Percentiles rank a stretch among this genome's conserved stretches.
Conservation (phyloP, 1,284 basidiomycete genomes). For the Neotropicomus parvogracilis region DNA sequence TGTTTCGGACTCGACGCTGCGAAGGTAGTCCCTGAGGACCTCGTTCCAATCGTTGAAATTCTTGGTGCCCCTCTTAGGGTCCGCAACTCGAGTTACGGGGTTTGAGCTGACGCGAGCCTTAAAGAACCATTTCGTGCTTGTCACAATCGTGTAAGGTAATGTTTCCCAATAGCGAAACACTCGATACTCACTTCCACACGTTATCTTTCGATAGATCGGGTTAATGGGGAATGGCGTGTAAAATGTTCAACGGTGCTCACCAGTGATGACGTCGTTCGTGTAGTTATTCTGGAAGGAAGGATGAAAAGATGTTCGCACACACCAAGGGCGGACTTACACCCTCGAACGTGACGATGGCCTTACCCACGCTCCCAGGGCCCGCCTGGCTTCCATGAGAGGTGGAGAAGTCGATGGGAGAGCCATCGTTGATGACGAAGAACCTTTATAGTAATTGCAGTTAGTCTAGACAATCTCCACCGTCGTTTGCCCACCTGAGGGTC, state of each 20-base stretch:
- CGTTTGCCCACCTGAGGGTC: not conserved
- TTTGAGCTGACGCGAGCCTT: not conserved
- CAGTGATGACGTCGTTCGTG: not conserved
- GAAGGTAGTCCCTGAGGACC: not conserved
- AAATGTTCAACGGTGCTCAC: not conserved
- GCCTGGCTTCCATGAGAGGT: not conserved
- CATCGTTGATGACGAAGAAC: constrained; percentile 3
- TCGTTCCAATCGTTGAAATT: not conserved
- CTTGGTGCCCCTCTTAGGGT: not conserved
- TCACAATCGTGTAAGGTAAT: not conserved
- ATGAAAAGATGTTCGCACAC: not conserved
- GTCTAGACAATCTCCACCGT: not conserved
- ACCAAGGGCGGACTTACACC: not conserved
- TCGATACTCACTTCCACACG: not conserved
- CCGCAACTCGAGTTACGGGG: not conserved
- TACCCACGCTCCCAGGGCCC: not conserved
- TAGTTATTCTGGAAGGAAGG: not conserved
- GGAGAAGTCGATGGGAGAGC: constrained; percentile 3
- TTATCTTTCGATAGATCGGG: not conserved
- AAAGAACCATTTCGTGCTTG: constrained; percentile 2
- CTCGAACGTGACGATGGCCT: not conserved
- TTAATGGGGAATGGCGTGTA: not conserved
- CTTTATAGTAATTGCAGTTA: not conserved
- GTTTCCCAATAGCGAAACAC: not conserved
- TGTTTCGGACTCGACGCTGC: not conserved